phyloP scores from a whole-genome alignment of 441 rosid genomes.

The Adansonia rubrostipa region DNA sequence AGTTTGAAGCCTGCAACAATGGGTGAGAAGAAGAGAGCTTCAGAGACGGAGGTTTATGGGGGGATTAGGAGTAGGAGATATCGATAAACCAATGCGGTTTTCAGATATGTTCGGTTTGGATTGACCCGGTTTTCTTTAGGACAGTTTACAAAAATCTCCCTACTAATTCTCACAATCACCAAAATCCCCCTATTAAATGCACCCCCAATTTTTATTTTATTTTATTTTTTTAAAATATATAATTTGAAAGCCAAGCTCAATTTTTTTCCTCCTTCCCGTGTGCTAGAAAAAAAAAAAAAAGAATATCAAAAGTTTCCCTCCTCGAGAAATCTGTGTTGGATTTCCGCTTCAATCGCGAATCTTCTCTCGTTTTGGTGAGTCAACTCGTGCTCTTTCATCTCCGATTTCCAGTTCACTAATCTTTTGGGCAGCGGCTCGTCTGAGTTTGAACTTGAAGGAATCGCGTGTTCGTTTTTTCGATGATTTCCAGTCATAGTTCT shows the following conservation, averaged over 20 bases:
- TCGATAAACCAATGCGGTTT: neutral
- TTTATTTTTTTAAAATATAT: neutral
- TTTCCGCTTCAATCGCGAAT: neutral
- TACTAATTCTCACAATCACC: neutral
- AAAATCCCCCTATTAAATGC: neutral
- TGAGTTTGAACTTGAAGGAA: neutral
- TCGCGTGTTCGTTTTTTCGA: neutral
- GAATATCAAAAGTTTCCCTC: conserved; percentile 23
- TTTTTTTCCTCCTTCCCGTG: neutral
- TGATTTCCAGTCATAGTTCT: neutral
- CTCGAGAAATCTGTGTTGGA: conserved; percentile 10
- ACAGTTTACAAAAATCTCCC: neutral
- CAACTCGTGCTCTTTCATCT: conserved; percentile 10
- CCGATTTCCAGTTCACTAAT: neutral
- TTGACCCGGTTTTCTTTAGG: neutral
- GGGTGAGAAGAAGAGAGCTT: neutral
- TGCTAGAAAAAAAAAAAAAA: neutral
- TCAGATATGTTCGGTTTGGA: neutral
- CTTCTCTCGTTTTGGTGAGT: conserved; percentile 18
- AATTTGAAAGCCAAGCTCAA: conserved; percentile 1
- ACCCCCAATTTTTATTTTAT: neutral
- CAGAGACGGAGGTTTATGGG: conserved; percentile 8
- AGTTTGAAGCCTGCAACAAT: neutral
- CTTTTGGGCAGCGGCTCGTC: neutral
- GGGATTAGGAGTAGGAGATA: neutral